phyloP scores from a whole-genome alignment of 495 filamentous ascomycete species.

The Rostrohypoxylon terebratum region DNA sequence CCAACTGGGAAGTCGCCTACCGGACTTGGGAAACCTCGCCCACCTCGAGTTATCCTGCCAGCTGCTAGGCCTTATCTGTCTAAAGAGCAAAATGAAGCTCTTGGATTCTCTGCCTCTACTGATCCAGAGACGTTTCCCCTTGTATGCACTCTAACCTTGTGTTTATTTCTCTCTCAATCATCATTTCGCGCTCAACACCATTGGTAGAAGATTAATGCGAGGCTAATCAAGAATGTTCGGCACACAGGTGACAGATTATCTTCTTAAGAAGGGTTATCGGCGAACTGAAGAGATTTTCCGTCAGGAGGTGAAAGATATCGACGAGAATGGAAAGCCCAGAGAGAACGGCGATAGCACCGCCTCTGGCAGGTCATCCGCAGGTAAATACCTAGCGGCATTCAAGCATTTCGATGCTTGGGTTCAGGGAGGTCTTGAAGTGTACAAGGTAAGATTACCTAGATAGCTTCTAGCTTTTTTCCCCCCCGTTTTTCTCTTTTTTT shows the following conservation, averaged over 20 bases:
- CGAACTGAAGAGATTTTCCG: constrained; percentile 93
- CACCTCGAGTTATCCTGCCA: no score
- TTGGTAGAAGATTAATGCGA: not conserved
- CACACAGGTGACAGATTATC: constrained; percentile 89
- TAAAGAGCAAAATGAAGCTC: not conserved
- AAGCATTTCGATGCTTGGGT: constrained; percentile 81
- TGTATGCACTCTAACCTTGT: not conserved
- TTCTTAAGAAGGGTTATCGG: constrained; percentile 94
- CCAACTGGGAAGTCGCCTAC: no score
- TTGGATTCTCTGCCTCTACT: not conserved
- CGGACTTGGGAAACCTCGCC: no score
- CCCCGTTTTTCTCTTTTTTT: no score
- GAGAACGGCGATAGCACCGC: constrained; percentile 31
- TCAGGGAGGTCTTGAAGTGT: constrained; percentile 89
- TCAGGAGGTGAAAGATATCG: constrained; percentile 76
- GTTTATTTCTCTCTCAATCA: not conserved
- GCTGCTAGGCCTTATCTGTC: no score
- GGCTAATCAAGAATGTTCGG: not conserved
- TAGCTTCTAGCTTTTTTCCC: not conserved
- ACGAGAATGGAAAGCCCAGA: constrained; percentile 46
- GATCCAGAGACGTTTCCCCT: not conserved
- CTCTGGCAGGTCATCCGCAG: constrained; percentile 42
- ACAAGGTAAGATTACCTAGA: constrained; percentile 72
- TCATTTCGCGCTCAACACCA: not conserved
- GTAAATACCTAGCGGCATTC: constrained; percentile 79